A percentile compares a stretch with the other conserved stretches of the same genome.
Evolutionary conservation across 352 stramenopile species (phyloP).

Genomic region (Globisporangium alternatum): DNA sequence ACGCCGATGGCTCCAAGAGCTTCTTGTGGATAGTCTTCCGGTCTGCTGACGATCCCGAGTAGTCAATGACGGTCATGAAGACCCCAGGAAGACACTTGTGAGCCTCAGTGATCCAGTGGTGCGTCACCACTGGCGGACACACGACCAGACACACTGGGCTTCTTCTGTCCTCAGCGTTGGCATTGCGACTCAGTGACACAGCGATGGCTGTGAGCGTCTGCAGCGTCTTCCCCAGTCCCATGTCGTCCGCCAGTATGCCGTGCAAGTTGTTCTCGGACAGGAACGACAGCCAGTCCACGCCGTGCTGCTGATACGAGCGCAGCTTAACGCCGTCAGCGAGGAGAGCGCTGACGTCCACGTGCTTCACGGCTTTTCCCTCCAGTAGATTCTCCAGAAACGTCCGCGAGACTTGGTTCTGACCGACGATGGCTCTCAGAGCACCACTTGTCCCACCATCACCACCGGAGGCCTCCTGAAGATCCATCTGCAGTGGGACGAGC

Average conservation of each 20-base stretch:
- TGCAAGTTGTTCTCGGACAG: conserved; percentile 70
- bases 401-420: conserved; percentile 59
- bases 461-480: conserved; percentile 31
- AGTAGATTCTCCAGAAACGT: conserved; percentile 63
- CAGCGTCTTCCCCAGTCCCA: conserved; percentile 94
- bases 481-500: conserved; percentile 74
- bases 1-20: neutral
- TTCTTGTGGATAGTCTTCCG: conserved; percentile 31
- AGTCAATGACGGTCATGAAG: conserved; percentile 75
- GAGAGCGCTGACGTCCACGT: conserved; percentile 28
- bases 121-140: conserved; percentile 92
- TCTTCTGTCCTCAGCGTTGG: conserved; percentile 15
- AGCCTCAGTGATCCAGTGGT: conserved; percentile 95
- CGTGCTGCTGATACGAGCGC: conserved; percentile 76
- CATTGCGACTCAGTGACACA: conserved; percentile 23
- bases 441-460: conserved; percentile 17
- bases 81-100: conserved; percentile 68
- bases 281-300: conserved; percentile 76
- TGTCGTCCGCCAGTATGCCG: conserved; percentile 84
- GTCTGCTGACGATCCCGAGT: conserved; percentile 54
- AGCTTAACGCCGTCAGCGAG: conserved; percentile 32
- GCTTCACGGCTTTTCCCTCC: conserved; percentile 51
- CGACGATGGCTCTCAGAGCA: conserved; percentile 25
- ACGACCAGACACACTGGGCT: conserved; percentile 75
- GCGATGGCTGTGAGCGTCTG: conserved; percentile 91